Evolutionary conservation across 805 yeast species (phyloP).

Genomic region (Sugiyamaella marilandica): DNA sequence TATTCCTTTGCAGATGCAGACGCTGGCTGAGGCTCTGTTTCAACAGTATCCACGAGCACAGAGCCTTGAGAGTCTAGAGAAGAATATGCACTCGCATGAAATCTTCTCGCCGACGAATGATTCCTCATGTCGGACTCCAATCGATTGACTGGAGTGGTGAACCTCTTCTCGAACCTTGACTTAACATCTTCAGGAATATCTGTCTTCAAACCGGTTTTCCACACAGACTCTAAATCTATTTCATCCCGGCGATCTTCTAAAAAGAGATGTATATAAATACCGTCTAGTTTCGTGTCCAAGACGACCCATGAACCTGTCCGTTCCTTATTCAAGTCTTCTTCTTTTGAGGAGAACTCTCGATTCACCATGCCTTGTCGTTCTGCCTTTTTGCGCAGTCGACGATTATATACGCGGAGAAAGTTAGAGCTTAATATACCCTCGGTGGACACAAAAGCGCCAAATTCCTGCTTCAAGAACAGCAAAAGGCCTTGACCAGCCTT

Average conservation of each 20-base stretch:
- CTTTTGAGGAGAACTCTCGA: slow-evolving; percentile 34
- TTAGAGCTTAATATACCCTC: slow-evolving; percentile 71
- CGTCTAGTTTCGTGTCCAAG: slow-evolving; percentile 61
- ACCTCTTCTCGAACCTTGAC: slow-evolving; percentile 8
- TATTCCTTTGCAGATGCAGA: slow-evolving; percentile 3
- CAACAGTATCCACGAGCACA: not conserved
- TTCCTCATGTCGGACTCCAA: not conserved
- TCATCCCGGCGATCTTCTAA: slow-evolving; percentile 64
- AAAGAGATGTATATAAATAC: slow-evolving; percentile 65
- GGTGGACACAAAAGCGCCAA: slow-evolving; percentile 43
- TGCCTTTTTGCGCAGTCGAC: slow-evolving; percentile 47
- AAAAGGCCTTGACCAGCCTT: slow-evolving; percentile 62
- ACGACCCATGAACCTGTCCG: slow-evolving; percentile 70
- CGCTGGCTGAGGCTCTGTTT: not conserved
- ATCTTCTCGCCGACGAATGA: not conserved
- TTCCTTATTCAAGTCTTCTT: slow-evolving; percentile 42
- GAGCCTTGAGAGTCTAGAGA: not conserved
- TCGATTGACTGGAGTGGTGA: slow-evolving; percentile 5
- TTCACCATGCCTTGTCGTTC: slow-evolving; percentile 51
- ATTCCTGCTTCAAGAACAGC: slow-evolving; percentile 51
- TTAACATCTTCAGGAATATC: not conserved
- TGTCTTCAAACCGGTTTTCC: slow-evolving; percentile 31
- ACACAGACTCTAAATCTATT: slow-evolving; percentile 66
- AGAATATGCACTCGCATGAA: not conserved
- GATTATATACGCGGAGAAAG: slow-evolving; percentile 46